Percentiles rank a stretch among this genome's conserved stretches.
phyloP scores from a whole-genome alignment of 345 rosid genomes.

The Mallotus nudiflorus region DNA sequence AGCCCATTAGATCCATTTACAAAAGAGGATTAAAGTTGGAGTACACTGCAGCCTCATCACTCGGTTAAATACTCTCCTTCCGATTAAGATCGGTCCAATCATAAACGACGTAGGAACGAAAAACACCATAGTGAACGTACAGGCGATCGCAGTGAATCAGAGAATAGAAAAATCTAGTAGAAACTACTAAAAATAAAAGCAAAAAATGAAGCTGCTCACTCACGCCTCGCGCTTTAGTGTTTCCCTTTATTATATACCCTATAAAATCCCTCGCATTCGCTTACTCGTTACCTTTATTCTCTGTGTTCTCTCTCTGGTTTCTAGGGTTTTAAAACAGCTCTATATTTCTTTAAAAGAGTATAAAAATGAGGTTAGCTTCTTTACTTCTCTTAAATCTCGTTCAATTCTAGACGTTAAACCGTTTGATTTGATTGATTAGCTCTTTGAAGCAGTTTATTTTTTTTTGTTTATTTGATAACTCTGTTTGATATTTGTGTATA shows the following conservation, averaged over 20 bases:
- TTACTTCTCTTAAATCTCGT: neutral
- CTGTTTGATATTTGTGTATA: too few species aligned
- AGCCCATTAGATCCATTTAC: too few species aligned
- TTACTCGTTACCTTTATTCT: neutral
- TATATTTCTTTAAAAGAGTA: constrained; percentile 8
- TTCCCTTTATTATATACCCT: neutral
- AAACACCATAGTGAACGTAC: neutral
- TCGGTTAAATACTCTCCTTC: too few species aligned
- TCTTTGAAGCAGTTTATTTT: neutral
- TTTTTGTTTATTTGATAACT: neutral
- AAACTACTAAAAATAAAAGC: constrained; percentile 11
- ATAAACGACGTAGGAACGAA: too few species aligned
- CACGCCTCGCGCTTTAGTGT: neutral
- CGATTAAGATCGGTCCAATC: neutral
- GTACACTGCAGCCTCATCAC: too few species aligned
- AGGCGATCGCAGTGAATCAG: neutral
- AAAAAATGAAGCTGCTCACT: constrained; percentile 2
- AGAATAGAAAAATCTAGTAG: neutral
- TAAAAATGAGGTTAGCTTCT: constrained; percentile 39
- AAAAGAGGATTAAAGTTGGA: too few species aligned
- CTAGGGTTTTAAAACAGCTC: constrained; percentile 37
- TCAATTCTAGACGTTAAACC: constrained; percentile 1
- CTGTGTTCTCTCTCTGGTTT: neutral
- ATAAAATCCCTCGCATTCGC: constrained; percentile 16
- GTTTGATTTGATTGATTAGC: constrained; percentile 4